A percentile compares a stretch with the other conserved stretches of the same genome.
Conservation (phyloP, 2,329 filamentous ascomycete genomes). For the Ampelomyces quisqualis region DNA sequence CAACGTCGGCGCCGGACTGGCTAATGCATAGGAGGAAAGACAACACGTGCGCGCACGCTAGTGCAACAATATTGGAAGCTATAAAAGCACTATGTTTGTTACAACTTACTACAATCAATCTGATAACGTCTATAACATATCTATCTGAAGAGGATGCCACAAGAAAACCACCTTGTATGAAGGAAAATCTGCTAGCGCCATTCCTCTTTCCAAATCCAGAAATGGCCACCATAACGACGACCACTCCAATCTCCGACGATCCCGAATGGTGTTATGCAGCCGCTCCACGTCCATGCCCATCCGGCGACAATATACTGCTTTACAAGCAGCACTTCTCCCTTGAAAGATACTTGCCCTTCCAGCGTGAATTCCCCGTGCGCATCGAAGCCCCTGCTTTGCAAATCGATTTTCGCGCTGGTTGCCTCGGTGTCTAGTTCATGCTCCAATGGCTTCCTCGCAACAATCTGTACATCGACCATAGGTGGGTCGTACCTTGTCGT, state of each 20-base stretch:
- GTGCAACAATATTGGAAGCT: no score
- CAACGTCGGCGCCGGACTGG: slow-evolving; percentile 30
- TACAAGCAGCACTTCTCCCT: slow-evolving; percentile 16
- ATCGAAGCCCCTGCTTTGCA: slow-evolving; percentile 16
- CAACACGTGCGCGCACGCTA: no score
- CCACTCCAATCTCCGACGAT: slow-evolving; percentile 25
- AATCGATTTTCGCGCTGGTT: slow-evolving; percentile 8
- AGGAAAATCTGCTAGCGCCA: no score
- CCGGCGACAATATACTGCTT: slow-evolving; percentile 16
- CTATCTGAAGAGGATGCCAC: no score
- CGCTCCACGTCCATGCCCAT: slow-evolving; percentile 18
- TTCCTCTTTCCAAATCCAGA: slow-evolving; percentile 33
- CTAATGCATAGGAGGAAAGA: no score
- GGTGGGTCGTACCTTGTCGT: slow-evolving; percentile 12
- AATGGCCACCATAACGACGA: no score
- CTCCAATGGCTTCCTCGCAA: slow-evolving; percentile 2
- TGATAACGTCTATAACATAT: no score
- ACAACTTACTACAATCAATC: background rate
- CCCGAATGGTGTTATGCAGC: slow-evolving; percentile 24
- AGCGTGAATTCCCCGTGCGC: slow-evolving; percentile 17
- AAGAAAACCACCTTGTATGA: no score
- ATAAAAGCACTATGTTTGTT: no score
- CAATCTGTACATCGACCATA: slow-evolving; percentile 16
- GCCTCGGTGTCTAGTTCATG: slow-evolving; percentile 3
- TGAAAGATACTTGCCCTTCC: slow-evolving; percentile 12